Evolutionary conservation across 2,329 filamentous ascomycete species (phyloP).

Genomic region (Neocucurbitaria cava): DNA sequence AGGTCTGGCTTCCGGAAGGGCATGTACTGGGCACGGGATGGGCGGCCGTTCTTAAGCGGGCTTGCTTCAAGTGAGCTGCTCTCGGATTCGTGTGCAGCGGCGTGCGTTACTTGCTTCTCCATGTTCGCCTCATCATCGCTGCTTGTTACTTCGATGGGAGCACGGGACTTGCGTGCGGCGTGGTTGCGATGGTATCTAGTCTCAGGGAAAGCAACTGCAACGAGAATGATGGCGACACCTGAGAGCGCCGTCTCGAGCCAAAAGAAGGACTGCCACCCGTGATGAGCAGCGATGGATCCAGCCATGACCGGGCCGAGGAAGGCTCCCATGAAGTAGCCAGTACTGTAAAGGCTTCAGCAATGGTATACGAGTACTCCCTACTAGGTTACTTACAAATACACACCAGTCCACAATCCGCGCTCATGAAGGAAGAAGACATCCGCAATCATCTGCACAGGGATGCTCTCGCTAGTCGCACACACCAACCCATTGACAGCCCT

Average conservation of each 20-base stretch:
- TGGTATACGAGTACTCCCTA: conserved; percentile 18
- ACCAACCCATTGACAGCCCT: conserved; percentile 53
- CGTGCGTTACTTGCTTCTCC: conserved; percentile 36
- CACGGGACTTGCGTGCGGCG: background rate
- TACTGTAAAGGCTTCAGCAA: conserved; percentile 25
- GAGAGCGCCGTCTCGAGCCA: conserved; percentile 53
- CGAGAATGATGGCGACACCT: conserved; percentile 48
- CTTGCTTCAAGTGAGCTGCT: conserved; percentile 22
- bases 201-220: conserved; percentile 53
- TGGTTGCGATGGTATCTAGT: conserved; percentile 50
- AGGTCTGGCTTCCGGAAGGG: conserved; percentile 48
- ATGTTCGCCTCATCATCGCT: conserved; percentile 18
- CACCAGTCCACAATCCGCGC: conserved; percentile 49
- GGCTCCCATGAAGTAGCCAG: conserved; percentile 51
- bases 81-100: conserved; percentile 29
- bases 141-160: background rate
- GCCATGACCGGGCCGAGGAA: conserved; percentile 55
- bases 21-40: conserved; percentile 49
- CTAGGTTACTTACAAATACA: conserved; percentile 46
- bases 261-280: conserved; percentile 57
- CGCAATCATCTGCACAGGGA: conserved; percentile 53
- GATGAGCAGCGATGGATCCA: conserved; percentile 49
- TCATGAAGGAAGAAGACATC: conserved; percentile 57
- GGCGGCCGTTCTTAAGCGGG: conserved; percentile 44
- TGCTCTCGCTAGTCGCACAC: conserved; percentile 53